Conservation (phyloP, 2,329 filamentous ascomycete genomes). For the Monosporascus sp. region DNA sequence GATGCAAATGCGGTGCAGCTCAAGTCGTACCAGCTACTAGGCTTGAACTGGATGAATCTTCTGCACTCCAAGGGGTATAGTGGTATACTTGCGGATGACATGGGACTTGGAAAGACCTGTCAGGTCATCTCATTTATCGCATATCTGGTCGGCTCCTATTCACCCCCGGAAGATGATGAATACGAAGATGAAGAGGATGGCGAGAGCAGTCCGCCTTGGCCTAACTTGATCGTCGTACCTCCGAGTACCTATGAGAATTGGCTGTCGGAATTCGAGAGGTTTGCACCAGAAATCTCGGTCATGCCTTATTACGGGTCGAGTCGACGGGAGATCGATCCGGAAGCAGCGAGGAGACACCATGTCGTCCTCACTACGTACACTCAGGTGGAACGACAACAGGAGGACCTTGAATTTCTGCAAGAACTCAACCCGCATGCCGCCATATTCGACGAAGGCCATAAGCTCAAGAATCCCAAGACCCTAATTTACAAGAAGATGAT, state of each 20-base stretch:
- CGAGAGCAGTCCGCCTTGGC: constrained; percentile 45
- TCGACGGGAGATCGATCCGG: constrained; percentile 58
- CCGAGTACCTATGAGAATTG: constrained; percentile 94
- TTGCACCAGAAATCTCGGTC: constrained; percentile 72
- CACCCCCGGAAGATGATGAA: not conserved
- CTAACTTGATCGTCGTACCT: constrained; percentile 83
- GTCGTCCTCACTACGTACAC: constrained; percentile 56
- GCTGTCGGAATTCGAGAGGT: constrained; percentile 82
- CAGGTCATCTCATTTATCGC: constrained; percentile 91
- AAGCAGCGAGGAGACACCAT: constrained; percentile 59
- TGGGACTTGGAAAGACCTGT: constrained; percentile 95
- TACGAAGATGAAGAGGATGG: constrained; percentile 20
- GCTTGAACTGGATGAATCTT: constrained; percentile 88
- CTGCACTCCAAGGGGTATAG: constrained; percentile 75
- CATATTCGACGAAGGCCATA: constrained; percentile 92
- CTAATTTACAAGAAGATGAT: constrained; percentile 75
- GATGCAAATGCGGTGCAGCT: constrained; percentile 61
- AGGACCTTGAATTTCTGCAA: constrained; percentile 46
- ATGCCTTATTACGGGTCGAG: constrained; percentile 60
- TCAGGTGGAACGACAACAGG: constrained; percentile 45
- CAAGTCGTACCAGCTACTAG: constrained; percentile 91
- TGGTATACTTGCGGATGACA: constrained; percentile 93
- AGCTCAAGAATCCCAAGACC: constrained; percentile 82
- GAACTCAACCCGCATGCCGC: constrained; percentile 45
- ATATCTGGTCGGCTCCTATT: constrained; percentile 65